A percentile compares a stretch with the other conserved stretches of the same genome.
phyloP scores from a whole-genome alignment of 768 basidiomycete genomes.

The Pilatotrama ljubarskyi region DNA sequence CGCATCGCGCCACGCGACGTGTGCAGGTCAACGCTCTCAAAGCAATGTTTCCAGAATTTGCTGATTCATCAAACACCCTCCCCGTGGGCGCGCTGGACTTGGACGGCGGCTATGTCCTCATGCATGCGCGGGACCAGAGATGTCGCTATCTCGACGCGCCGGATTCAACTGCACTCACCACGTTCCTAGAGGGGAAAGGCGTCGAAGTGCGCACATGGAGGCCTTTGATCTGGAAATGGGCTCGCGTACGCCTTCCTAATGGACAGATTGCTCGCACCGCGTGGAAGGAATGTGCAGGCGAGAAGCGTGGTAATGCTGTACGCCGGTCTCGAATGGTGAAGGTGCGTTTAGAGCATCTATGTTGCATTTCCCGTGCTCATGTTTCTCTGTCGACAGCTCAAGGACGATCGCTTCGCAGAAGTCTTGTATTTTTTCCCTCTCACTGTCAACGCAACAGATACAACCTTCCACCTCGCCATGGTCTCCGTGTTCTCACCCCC shows the following conservation, averaged over 20 bases:
- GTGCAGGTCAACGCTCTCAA: background rate
- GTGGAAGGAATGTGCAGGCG: slow-evolving; percentile 3
- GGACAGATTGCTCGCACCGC: slow-evolving; percentile 11
- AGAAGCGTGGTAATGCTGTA: background rate
- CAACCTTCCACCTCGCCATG: background rate
- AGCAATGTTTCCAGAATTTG: background rate
- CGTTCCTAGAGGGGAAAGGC: background rate
- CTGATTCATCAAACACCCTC: background rate
- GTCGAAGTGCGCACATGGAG: background rate
- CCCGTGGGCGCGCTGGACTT: background rate
- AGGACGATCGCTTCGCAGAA: background rate
- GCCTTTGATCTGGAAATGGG: slow-evolving; percentile 12
- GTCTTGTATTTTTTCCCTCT: background rate
- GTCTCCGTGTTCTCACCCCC: background rate
- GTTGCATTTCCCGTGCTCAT: too few relatives aligned
- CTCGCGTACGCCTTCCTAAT: slow-evolving; percentile 30
- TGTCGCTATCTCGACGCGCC: background rate
- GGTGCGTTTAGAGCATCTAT: background rate
- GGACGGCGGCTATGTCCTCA: background rate
- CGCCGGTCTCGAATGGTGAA: slow-evolving; percentile 15
- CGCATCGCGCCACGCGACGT: background rate
- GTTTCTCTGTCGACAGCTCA: too few relatives aligned
- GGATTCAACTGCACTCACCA: background rate
- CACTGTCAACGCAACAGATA: background rate
- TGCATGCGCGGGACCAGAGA: background rate